Percentiles rank a stretch among this genome's conserved stretches.
These are phyloP conservation scores for Alternaria ventricosa DNA, from an alignment of 2,329 filamentous ascomycete species.

Conservation along the genomic window DNA sequence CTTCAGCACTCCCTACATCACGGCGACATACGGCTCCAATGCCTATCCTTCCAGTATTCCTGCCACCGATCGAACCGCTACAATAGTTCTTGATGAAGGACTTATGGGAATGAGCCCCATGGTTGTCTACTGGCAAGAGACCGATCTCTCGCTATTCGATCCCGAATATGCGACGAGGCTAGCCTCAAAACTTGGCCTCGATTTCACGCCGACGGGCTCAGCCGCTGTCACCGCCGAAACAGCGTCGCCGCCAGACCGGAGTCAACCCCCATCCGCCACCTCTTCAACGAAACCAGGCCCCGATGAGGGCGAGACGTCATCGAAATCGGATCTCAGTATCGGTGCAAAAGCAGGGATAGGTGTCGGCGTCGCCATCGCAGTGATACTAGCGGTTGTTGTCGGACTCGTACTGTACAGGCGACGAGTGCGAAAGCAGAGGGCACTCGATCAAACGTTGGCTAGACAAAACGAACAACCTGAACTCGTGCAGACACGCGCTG, in stretches of 20 bases:
- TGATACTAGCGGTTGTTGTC: neutral
- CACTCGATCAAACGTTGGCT: too few relatives aligned
- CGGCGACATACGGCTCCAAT: too few relatives aligned
- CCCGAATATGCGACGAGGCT: neutral
- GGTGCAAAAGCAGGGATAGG: conserved; percentile 1
- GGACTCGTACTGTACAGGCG: neutral
- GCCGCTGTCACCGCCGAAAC: neutral
- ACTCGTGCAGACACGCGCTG: neutral
- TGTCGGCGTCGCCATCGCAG: neutral
- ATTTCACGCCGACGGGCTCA: neutral
- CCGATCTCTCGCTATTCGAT: neutral
- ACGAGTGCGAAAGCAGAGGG: too few relatives aligned
- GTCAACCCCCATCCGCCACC: too few relatives aligned
- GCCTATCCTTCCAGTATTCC: too few relatives aligned
- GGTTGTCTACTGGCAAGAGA: neutral
- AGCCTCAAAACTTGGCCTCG: neutral
- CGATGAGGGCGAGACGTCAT: neutral
- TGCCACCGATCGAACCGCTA: too few relatives aligned
- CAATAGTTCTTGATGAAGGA: too few relatives aligned
- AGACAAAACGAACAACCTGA: conserved; percentile 2
- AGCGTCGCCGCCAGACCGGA: neutral
- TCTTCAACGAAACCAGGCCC: too few relatives aligned
- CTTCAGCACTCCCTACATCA: too few relatives aligned
- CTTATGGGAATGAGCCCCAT: too few relatives aligned
- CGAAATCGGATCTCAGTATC: neutral